Percentiles rank a stretch among this genome's conserved stretches.
These are phyloP conservation scores for Dalbergia oliveri DNA, from an alignment of 306 rosid genomes.

Conservation along the genomic window DNA sequence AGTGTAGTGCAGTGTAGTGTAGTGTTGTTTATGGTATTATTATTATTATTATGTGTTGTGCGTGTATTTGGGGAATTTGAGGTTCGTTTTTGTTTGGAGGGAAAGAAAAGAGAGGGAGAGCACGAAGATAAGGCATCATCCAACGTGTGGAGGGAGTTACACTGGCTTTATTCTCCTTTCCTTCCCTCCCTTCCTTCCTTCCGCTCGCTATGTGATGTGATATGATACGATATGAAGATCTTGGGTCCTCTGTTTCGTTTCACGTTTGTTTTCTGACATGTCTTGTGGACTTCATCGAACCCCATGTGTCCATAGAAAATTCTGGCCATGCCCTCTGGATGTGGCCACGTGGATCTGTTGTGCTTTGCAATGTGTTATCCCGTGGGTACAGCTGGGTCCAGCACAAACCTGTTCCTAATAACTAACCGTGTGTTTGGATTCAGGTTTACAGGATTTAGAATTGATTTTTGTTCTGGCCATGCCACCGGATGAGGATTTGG, in stretches of 20 bases:
- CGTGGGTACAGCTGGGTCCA: neutral
- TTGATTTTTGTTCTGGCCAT: too few relatives aligned
- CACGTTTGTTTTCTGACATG: conserved; percentile 38
- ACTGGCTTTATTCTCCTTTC: conserved; percentile 35
- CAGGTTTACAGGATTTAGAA: too few relatives aligned
- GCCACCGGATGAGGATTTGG: too few relatives aligned
- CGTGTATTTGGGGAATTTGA: neutral
- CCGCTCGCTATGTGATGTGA: neutral
- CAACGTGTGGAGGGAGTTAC: conserved; percentile 74
- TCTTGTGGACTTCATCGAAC: neutral
- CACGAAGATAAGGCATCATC: conserved; percentile 64
- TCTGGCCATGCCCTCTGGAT: neutral
- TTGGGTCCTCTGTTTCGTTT: conserved; percentile 10
- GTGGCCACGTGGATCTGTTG: conserved; percentile 12
- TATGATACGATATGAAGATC: neutral
- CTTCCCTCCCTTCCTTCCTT: neutral
- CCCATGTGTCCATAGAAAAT: neutral
- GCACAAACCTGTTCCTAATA: too few relatives aligned
- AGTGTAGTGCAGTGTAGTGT: too few relatives aligned
- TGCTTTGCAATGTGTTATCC: conserved; percentile 12
- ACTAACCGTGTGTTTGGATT: too few relatives aligned
- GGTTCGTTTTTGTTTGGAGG: conserved; percentile 55
- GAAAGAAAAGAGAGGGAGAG: conserved; percentile 41
- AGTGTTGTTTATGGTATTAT: neutral
- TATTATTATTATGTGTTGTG: too few relatives aligned